Evolutionary conservation across 2,329 filamentous ascomycete genomes (phyloP).

Genomic region (Aspergillus felis): DNA sequence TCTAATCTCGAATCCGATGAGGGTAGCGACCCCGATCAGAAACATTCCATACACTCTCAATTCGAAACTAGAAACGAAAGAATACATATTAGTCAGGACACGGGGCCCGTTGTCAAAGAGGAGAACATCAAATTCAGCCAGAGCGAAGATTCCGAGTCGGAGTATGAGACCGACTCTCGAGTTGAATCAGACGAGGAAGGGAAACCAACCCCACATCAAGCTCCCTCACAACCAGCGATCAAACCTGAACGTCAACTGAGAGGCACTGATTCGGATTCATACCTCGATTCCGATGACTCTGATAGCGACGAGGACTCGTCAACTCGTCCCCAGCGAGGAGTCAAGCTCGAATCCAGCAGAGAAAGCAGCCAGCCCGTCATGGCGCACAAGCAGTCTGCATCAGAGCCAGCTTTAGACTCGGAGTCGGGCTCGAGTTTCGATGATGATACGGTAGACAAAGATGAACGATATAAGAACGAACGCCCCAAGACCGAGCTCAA

Average conservation of each 20-base stretch:
- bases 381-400: background rate
- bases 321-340: background rate
- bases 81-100: background rate
- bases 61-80: background rate
- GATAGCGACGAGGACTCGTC: background rate
- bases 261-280: background rate
- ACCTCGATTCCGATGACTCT: background rate
- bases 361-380: background rate
- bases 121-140: background rate
- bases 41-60: background rate
- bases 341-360: background rate
- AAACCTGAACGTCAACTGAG: background rate
- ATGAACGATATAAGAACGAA: background rate
- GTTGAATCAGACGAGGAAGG: background rate
- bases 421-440: background rate
- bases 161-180: background rate
- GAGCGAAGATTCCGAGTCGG: background rate
- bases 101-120: background rate
- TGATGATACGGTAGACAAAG: background rate
- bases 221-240: background rate
- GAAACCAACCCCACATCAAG: background rate
- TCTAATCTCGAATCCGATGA: background rate
- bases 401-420: background rate
- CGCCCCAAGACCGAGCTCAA: background rate
- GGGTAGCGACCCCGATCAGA: background rate